These are phyloP conservation scores for Wickerhamomyces sp. DNA, from an alignment of 1,139 yeast genomes.

Conservation along the genomic window DNA sequence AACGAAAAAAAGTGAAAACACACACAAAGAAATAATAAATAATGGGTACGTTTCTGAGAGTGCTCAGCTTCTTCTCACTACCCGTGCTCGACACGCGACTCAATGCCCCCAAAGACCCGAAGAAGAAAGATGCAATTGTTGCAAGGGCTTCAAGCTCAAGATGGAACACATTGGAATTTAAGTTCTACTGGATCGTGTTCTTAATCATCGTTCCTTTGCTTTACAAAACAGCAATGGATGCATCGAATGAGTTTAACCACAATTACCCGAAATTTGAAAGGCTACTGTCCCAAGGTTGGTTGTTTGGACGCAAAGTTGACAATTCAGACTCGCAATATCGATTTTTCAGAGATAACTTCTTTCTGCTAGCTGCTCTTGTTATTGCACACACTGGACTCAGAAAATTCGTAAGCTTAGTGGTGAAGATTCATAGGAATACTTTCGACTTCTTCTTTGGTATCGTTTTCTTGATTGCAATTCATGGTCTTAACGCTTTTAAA, in stretches of 20 bases:
- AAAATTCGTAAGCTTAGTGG: slow-evolving; percentile 24
- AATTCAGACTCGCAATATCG: slow-evolving; percentile 88
- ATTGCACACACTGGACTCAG: slow-evolving; percentile 51
- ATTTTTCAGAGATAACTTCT: slow-evolving; percentile 79
- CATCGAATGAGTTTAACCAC: slow-evolving; percentile 73
- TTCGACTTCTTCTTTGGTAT: slow-evolving; percentile 76
- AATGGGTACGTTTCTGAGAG: slow-evolving; percentile 3
- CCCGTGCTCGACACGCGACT: slow-evolving; percentile 78
- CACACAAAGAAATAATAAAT: no score
- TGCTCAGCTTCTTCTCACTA: slow-evolving; percentile 50
- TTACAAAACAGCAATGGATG: slow-evolving; percentile 77
- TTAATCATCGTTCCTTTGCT: slow-evolving; percentile 72
- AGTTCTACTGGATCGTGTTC: slow-evolving; percentile 58
- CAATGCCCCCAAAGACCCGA: slow-evolving; percentile 45
- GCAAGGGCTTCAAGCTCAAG: slow-evolving; percentile 48
- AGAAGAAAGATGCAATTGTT: slow-evolving; percentile 38
- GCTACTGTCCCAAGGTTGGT: slow-evolving; percentile 67
- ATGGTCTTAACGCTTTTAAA: slow-evolving; percentile 70
- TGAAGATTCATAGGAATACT: slow-evolving; percentile 35
- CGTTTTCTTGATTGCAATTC: slow-evolving; percentile 65
- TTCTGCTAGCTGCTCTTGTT: slow-evolving; percentile 52
- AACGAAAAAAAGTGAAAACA: slow-evolving; percentile 1
- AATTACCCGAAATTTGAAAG: slow-evolving; percentile 64
- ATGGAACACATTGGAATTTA: slow-evolving; percentile 77
- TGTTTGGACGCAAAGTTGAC: slow-evolving; percentile 77